These are phyloP conservation scores for Filobasidium wieringae DNA, from an alignment of 768 basidiomycete species.

Conservation along the genomic window DNA sequence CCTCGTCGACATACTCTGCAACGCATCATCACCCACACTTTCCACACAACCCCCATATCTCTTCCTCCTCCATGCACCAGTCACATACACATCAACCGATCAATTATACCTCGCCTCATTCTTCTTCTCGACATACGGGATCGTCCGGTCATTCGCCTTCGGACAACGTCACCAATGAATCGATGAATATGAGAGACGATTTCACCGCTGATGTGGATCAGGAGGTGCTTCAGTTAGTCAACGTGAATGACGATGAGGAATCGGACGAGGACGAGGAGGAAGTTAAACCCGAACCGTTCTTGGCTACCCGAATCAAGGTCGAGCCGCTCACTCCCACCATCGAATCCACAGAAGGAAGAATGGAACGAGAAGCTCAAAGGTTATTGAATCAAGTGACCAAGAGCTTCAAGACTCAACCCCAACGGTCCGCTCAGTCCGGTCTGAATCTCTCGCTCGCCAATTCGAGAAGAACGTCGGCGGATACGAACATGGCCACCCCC, in stretches of 20 bases:
- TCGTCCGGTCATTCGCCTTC: background rate
- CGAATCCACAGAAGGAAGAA: too few relatives aligned
- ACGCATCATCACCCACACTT: background rate
- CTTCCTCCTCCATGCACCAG: background rate
- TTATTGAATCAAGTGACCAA: background rate
- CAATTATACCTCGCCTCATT: background rate
- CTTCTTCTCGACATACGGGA: background rate
- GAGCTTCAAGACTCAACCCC: background rate
- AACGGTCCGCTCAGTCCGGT: too few relatives aligned
- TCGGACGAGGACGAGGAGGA: background rate
- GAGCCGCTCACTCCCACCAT: background rate
- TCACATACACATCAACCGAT: background rate
- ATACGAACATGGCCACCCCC: background rate
- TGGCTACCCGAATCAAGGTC: background rate
- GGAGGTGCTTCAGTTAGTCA: background rate
- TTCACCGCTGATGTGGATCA: background rate
- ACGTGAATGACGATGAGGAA: background rate
- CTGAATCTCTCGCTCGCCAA: too few relatives aligned
- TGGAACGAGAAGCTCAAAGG: background rate
- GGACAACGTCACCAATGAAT: background rate
- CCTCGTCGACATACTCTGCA: background rate
- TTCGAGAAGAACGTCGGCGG: too few relatives aligned
- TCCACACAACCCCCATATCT: background rate
- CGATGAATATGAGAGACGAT: background rate
- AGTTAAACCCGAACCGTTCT: background rate